Evolutionary conservation across 164 flowering plant genomes (phyloP).

Genomic region (Sedum album): DNA sequence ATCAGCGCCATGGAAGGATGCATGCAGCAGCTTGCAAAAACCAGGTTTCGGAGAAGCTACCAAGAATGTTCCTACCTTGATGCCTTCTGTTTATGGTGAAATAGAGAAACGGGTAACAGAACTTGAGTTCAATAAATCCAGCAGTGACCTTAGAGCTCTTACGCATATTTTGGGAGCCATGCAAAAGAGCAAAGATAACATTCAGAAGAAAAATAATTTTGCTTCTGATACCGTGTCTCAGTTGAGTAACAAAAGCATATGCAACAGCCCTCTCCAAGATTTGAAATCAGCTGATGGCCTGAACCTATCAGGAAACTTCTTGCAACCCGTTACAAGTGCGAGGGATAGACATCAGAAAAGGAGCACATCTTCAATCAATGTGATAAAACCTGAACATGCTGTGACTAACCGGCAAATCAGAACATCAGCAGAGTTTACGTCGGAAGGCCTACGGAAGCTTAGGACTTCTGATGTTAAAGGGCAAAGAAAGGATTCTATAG

Average conservation of each 20-base stretch:
- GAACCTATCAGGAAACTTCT: slow-evolving; percentile 13
- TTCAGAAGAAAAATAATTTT: slow-evolving; percentile 31
- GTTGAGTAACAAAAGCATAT: slow-evolving; percentile 17
- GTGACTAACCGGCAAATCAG: slow-evolving; percentile 21
- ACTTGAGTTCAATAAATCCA: slow-evolving; percentile 64
- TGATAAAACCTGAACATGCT: slow-evolving; percentile 43
- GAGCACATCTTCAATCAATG: slow-evolving; percentile 28
- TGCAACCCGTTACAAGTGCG: slow-evolving; percentile 17
- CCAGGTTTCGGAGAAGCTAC: slow-evolving; percentile 20
- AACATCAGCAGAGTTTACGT: slow-evolving; percentile 16
- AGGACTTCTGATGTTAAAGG: slow-evolving; percentile 16
- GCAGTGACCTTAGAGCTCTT: slow-evolving; percentile 90
- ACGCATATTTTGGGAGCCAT: slow-evolving; percentile 87
- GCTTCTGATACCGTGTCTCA: slow-evolving; percentile 20
- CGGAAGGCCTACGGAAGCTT: slow-evolving; percentile 20
- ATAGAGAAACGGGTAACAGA: slow-evolving; percentile 78
- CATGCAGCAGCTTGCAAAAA: slow-evolving; percentile 23
- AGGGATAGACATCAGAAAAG: slow-evolving; percentile 21
- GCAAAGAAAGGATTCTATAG: slow-evolving; percentile 15
- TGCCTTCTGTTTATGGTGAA: slow-evolving; percentile 64
- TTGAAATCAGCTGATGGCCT: slow-evolving; percentile 16
- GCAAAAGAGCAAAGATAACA: slow-evolving; percentile 42
- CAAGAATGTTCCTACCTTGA: slow-evolving; percentile 19
- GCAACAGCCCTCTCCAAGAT: slow-evolving; percentile 20
- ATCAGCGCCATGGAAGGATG: slow-evolving; percentile 73